These are phyloP conservation scores for Pseudogymnoascus sp. DNA, from an alignment of 2,329 filamentous ascomycete species.

Conservation along the genomic window DNA sequence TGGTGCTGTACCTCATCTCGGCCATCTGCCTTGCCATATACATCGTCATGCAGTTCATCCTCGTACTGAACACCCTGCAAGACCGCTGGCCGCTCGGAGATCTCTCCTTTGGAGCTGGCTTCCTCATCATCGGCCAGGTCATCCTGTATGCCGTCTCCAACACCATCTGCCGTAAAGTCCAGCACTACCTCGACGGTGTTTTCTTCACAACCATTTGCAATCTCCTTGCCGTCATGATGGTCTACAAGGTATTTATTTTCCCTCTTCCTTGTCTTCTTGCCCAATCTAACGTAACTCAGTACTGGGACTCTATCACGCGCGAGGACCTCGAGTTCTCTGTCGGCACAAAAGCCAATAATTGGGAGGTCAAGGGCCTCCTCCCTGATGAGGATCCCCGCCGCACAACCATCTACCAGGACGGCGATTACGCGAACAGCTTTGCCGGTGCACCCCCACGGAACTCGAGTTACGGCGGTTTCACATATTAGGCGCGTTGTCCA, in stretches of 20 bases:
- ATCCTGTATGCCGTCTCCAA: conserved; percentile 85
- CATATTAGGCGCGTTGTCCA: conserved; percentile 19
- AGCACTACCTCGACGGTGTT: conserved; percentile 89
- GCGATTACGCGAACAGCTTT: conserved; percentile 21
- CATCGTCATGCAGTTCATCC: conserved; percentile 74
- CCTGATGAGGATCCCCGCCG: conserved; percentile 28
- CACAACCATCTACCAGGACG: conserved; percentile 28
- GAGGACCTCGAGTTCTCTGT: conserved; percentile 98
- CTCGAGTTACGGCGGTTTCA: conserved; percentile 29
- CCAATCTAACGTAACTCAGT: conserved; percentile 46
- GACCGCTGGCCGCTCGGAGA: conserved; percentile 94
- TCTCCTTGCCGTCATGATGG: conserved; percentile 94
- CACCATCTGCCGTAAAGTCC: conserved; percentile 71
- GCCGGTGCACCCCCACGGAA: conserved; percentile 22
- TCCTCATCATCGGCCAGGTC: conserved; percentile 88
- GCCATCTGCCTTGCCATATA: conserved; percentile 82
- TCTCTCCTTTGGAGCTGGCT: conserved; percentile 81
- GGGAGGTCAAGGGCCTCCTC: conserved; percentile 91
- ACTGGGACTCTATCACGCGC: conserved; percentile 98
- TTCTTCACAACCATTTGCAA: conserved; percentile 95
- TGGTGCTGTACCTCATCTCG: conserved; percentile 86
- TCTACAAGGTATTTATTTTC: conserved; percentile 71
- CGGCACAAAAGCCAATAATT: conserved; percentile 89
- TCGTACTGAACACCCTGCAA: conserved; percentile 83
- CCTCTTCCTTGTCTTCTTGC: conserved; percentile 11